Percentiles rank a stretch among this genome's conserved stretches.
Evolutionary conservation across 148 eudicot genomes (phyloP).

Genomic region (Rhododendron vialii): DNA sequence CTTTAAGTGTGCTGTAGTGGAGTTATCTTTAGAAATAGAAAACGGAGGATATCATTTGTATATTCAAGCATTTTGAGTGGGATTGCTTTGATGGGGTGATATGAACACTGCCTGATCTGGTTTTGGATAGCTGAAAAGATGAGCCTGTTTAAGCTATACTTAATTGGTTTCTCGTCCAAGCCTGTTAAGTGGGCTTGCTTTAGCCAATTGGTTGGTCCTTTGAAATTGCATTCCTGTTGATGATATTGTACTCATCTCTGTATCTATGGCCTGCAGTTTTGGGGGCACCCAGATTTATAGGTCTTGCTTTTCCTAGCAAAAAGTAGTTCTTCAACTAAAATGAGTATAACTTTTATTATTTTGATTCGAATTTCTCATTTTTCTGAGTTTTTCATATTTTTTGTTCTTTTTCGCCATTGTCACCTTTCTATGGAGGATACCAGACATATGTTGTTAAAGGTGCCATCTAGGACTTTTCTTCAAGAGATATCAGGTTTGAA

Average conservation of each 20-base stretch:
- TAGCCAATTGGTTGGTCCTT: neutral
- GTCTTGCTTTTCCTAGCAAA: neutral
- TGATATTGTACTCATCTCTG: neutral
- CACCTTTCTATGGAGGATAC: neutral
- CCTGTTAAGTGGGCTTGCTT: neutral
- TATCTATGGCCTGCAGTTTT: constrained; percentile 1
- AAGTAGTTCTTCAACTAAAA: neutral
- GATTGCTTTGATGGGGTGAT: neutral
- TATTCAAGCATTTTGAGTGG: neutral
- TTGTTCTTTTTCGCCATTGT: neutral
- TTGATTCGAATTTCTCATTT: neutral
- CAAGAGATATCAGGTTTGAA: neutral
- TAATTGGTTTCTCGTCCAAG: neutral
- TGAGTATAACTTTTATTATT: neutral
- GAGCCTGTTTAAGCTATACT: neutral
- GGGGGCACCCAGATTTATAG: neutral
- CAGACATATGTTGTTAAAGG: neutral
- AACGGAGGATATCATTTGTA: neutral
- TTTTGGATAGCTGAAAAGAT: neutral
- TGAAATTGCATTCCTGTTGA: neutral
- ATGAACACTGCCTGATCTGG: neutral
- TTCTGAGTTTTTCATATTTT: neutral
- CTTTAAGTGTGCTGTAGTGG: neutral
- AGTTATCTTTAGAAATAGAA: neutral
- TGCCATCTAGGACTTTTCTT: neutral